Base-by-base conservation (phyloP, 495 filamentous ascomycete species). In the Penicillium paxilli region DNA sequence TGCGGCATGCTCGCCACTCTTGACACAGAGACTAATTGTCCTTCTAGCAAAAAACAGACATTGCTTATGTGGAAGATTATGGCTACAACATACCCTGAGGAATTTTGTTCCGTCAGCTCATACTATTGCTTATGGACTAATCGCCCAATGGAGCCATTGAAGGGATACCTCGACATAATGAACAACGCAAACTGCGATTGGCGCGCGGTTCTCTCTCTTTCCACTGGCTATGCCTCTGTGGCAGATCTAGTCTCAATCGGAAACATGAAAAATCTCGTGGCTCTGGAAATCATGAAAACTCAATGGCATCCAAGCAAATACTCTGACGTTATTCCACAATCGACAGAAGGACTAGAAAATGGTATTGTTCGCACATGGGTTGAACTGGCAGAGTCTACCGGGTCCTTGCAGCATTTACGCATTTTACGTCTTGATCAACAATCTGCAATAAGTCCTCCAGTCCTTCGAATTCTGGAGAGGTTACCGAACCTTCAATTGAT, bases 1-100 rank as follows among this genome's bases (percentile, higher is more conserved):
- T 4, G 1, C 14, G 7, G 12, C 24, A 16, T 14, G 21, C 51
- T 37, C 26, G 30, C 9, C n/a, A n/a, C n/a, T n/a, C 5, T 22
- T 19, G 16, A 26, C 4, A 10, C 1, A 26, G 8, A 17, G 4
- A 11, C 32, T 62, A 52, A 62, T 37, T 9, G 11, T 2, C 14
- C 24, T 30, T 35, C 10, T 25, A 78, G 75, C 45, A 57, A 64
- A 5, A 77, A 75, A 26, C 59, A 61, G 33, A 76, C 73, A 14
- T 22, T 72, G 11, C 52, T 72, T 21, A 71, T 73, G 68, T 78
- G 75, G 75, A 77, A 71, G 37, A 55, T 78, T n/a, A 62, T 77
- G 35, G 57, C 64, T 8, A 67, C 53, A 10, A 54, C 45, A 11
- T 76, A 77, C 50, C 69, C 72, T 4, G n/a, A 28, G 7, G 30